Evolutionary conservation across 2,329 filamentous ascomycete genomes (phyloP).

Genomic region (Xylaria sp.): DNA sequence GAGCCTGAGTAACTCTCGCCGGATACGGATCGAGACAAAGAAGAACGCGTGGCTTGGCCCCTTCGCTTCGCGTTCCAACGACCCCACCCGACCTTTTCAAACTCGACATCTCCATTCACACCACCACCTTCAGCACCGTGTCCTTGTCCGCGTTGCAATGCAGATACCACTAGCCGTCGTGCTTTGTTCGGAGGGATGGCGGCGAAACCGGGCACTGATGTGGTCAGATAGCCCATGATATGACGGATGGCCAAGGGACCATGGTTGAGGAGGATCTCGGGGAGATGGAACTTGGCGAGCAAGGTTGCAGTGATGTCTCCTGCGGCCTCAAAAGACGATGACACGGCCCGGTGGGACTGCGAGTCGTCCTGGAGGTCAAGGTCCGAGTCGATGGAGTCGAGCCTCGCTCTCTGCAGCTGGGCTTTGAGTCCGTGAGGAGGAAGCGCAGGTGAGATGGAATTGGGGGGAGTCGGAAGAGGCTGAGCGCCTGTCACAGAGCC

Average conservation of each 20-base stretch:
- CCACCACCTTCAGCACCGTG: constrained; percentile 68
- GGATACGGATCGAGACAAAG: constrained; percentile 56
- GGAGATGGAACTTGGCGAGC: constrained; percentile 89
- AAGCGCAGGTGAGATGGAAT: constrained; percentile 91
- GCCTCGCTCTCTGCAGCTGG: constrained; percentile 68
- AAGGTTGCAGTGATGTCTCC: constrained; percentile 86
- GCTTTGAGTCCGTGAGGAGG: constrained; percentile 82
- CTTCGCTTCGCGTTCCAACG: constrained; percentile 88
- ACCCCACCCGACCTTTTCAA: constrained; percentile 97
- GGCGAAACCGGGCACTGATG: constrained; percentile 91
- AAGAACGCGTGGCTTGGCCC: constrained; percentile 66
- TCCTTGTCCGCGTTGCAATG: constrained; percentile 76
- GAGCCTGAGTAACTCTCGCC: constrained; percentile 55
- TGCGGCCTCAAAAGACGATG: constrained; percentile 72
- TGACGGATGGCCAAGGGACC: constrained; percentile 94
- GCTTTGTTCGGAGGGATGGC: constrained; percentile 90
- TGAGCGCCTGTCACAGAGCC: constrained; percentile 71
- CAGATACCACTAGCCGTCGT: constrained; percentile 89
- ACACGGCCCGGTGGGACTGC: constrained; percentile 59
- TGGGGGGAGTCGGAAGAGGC: constrained; percentile 88
- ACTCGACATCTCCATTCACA: constrained; percentile 77
- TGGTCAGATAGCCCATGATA: constrained; percentile 93
- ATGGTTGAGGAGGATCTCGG: constrained; percentile 87
- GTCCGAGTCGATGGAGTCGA: constrained; percentile 82
- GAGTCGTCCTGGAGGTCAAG: constrained; percentile 81